Percentiles rank a stretch among this genome's conserved stretches.
phyloP scores from a whole-genome alignment of 2,329 filamentous ascomycete genomes.

The Arthroderma uncinatum region DNA sequence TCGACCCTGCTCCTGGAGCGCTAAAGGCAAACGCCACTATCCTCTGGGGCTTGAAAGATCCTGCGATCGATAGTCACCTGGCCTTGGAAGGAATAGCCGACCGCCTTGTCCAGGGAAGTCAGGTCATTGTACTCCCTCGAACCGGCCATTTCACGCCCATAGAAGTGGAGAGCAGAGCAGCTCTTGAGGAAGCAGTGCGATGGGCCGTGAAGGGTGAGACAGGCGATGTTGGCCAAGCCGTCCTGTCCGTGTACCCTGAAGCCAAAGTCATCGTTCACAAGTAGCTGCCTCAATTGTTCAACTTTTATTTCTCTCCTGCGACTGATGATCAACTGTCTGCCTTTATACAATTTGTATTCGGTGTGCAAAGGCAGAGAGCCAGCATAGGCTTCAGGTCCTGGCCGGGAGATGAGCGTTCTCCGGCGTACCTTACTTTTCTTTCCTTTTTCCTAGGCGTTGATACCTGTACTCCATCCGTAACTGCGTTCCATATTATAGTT shows the following conservation, averaged over 20 bases:
- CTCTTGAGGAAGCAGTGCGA: conserved; percentile 32
- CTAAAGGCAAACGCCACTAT: conserved; percentile 44
- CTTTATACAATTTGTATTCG: too few relatives aligned
- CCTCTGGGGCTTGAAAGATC: conserved; percentile 44
- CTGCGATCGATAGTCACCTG: conserved; percentile 40
- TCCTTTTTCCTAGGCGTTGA: not conserved
- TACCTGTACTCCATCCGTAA: conserved; percentile 2
- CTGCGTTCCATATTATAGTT: not conserved
- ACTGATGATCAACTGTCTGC: not conserved
- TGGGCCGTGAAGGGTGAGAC: conserved; percentile 31
- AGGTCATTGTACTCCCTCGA: conserved; percentile 40
- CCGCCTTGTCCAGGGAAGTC: conserved; percentile 40
- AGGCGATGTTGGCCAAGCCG: conserved; percentile 24
- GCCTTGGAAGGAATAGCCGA: conserved; percentile 43
- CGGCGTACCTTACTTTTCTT: not conserved
- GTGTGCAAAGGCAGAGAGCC: not conserved
- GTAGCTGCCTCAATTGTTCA: conserved; percentile 14
- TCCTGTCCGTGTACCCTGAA: conserved; percentile 25
- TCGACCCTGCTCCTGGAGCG: conserved; percentile 37
- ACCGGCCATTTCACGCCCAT: conserved; percentile 46
- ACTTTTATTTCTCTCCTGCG: not conserved
- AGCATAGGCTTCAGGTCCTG: not conserved
- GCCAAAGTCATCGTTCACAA: conserved; percentile 25
- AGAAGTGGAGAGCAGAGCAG: conserved; percentile 35
- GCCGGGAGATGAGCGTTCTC: not conserved